A percentile compares a stretch with the other conserved stretches of the same genome.
Evolutionary conservation across 441 rosid genomes (phyloP).

Genomic region (Gossypium laxum): DNA sequence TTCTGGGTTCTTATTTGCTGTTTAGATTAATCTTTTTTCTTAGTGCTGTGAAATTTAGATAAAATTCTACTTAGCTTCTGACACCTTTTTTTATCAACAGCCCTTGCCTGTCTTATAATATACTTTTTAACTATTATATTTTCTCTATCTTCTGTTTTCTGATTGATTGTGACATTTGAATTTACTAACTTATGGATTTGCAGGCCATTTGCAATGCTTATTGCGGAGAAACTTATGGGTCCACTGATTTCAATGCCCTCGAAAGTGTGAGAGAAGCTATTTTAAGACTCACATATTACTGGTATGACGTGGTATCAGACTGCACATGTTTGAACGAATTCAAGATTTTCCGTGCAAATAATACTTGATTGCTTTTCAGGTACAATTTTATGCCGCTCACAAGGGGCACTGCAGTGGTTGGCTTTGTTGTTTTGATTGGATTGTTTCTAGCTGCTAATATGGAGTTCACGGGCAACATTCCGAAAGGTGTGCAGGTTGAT

Average conservation of each 20-base stretch:
- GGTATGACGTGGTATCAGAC: conserved; percentile 35
- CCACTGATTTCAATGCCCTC: conserved; percentile 50
- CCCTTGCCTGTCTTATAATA: background rate
- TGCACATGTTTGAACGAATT: conserved; percentile 1
- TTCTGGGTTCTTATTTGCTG: background rate
- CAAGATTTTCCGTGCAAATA: background rate
- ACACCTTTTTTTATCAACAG: background rate
- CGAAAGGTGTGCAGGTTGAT: conserved; percentile 70
- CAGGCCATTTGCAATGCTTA: conserved; percentile 81
- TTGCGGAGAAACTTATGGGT: conserved; percentile 68
- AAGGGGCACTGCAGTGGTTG: conserved; percentile 86
- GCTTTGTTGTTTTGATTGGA: conserved; percentile 72
- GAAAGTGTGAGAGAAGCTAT: conserved; percentile 68
- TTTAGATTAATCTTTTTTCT: background rate
- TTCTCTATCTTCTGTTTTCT: background rate
- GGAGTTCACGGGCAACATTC: conserved; percentile 69
- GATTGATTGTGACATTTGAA: conserved; percentile 8
- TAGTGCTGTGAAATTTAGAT: background rate
- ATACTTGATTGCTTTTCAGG: conserved; percentile 33
- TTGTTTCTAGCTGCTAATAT: conserved; percentile 83
- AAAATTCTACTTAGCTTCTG: background rate
- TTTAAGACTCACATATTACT: conserved; percentile 86
- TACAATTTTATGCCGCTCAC: conserved; percentile 96
- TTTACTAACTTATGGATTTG: conserved; percentile 16
- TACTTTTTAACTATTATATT: background rate